A percentile compares a stretch with the other conserved stretches of the same genome.
Evolutionary conservation across 164 flowering plant species (phyloP).

Genomic region (Kingdonia uniflora): DNA sequence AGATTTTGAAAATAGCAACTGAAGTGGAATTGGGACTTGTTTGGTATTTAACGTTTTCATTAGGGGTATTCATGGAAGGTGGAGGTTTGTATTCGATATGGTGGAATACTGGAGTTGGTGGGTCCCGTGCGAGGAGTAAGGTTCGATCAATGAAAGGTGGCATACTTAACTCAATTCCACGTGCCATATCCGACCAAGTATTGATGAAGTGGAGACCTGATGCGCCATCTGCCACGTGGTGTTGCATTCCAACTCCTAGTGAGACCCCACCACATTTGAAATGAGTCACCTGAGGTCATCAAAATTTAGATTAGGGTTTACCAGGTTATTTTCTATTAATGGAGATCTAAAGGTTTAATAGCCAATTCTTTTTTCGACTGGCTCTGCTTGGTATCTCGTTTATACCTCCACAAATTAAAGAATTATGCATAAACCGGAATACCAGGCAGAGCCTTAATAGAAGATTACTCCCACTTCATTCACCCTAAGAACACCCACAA

Average conservation of each 20-base stretch:
- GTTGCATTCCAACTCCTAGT: constrained; percentile 71
- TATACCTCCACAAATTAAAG: too few species aligned
- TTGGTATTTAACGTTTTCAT: background rate
- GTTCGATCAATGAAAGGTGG: constrained; percentile 63
- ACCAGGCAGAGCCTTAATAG: too few species aligned
- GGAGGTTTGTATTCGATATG: constrained; percentile 57
- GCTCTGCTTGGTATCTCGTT: too few species aligned
- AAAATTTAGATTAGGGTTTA: too few species aligned
- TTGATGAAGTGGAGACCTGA: constrained; percentile 67
- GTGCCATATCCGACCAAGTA: constrained; percentile 54
- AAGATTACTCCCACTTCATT: too few species aligned
- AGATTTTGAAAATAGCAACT: constrained; percentile 31
- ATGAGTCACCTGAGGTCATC: constrained; percentile 19
- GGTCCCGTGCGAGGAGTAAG: constrained; percentile 49
- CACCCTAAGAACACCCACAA: too few species aligned
- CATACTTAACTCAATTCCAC: constrained; percentile 35
- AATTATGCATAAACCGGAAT: too few species aligned
- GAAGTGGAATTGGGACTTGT: constrained; percentile 7
- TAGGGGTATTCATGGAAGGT: constrained; percentile 25
- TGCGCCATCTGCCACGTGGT: constrained; percentile 60
- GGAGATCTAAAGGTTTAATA: too few species aligned
- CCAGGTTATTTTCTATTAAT: too few species aligned
- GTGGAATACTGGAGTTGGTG: constrained; percentile 43
- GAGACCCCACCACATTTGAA: constrained; percentile 39
- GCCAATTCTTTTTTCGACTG: too few species aligned